Evolutionary conservation across 177 flowering plant genomes (phyloP), one percentile per base, ranked within the genome.

Genomic region (Tripterygium wilfordii): DNA sequence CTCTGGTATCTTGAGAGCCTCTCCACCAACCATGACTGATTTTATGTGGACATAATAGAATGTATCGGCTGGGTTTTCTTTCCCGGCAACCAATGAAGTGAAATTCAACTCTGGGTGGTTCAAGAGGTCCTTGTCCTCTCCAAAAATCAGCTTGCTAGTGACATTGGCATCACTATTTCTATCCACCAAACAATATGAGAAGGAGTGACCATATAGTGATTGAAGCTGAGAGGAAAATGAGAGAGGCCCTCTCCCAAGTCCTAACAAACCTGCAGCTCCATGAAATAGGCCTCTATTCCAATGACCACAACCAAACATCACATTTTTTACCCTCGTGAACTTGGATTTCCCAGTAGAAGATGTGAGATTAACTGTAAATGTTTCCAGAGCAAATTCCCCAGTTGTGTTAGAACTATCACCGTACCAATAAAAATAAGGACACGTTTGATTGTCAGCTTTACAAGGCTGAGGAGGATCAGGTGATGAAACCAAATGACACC

Each of bases 231-330:
- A 86, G 6, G 95, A 53, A 52, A 92, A 89, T 1, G 99, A 92
- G 27, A 92, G 71, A 0, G 96, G 86, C 12, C 99, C 99, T 24
- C 91, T 61, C 10, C 99, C 99, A 0, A 92, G 71, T 3, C 97
- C 99, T 28, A 92, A 57, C 53, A 92, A 58, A 0, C 99, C 99
- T 2, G 96, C 85, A 8, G 97, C 96, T 3, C 99, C 99, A 53
- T 82, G 97, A 48, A 92, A 92, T 5, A 86, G 70, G 12, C 97
- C 99, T 26, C 91, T 65, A 51, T 92, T 92, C 99, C 96, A 86
- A 58, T 92, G 99, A 6, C 99, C 99, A 51, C 96, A 86, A 0
- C 99, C 99, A 48, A 92, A 88, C 96, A 92, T 86, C 40, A 92
- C 80, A 43, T 84, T 72, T 69, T 88, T 83, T 15, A 80, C 85